Evolutionary conservation across 2,329 filamentous ascomycete species (phyloP).

Genomic region (Xylaria sp.): DNA sequence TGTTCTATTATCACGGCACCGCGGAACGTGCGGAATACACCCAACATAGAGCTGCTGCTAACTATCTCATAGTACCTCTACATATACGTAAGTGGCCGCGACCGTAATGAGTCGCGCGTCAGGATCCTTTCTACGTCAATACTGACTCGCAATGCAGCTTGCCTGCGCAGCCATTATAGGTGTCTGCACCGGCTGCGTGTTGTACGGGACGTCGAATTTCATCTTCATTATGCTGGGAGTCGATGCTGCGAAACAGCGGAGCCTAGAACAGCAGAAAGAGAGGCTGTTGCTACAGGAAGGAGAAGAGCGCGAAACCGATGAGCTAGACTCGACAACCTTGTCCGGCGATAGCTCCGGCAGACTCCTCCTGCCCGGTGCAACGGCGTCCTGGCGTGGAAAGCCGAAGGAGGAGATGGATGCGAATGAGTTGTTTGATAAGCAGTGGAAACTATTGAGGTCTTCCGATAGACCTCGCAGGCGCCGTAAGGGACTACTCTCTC

Average conservation of each 20-base stretch:
- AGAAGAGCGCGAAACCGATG: constrained; percentile 14
- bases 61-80: constrained; percentile 34
- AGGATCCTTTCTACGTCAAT: constrained; percentile 6
- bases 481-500: constrained; percentile 57
- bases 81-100: constrained; percentile 34
- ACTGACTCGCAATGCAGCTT: constrained; percentile 27
- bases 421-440: constrained; percentile 29
- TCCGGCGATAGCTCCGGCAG: constrained; percentile 15
- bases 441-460: constrained; percentile 31
- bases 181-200: constrained; percentile 28
- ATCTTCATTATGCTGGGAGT: constrained; percentile 35
- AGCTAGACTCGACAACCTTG: constrained; percentile 8
- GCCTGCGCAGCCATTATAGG: constrained; percentile 37
- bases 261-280: background rate
- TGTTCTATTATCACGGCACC: constrained; percentile 5
- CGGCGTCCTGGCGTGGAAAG: constrained; percentile 8
- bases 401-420: constrained; percentile 12
- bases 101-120: background rate
- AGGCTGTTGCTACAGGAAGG: constrained; percentile 7
- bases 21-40: background rate
- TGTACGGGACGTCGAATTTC: constrained; percentile 34
- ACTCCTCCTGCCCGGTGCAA: background rate
- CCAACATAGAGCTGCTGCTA: constrained; percentile 2
- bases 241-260: constrained; percentile 22
- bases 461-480: constrained; percentile 43